Conservation (phyloP, 371 early-diverging fungal species). For the Sporodiniella umbellata region DNA sequence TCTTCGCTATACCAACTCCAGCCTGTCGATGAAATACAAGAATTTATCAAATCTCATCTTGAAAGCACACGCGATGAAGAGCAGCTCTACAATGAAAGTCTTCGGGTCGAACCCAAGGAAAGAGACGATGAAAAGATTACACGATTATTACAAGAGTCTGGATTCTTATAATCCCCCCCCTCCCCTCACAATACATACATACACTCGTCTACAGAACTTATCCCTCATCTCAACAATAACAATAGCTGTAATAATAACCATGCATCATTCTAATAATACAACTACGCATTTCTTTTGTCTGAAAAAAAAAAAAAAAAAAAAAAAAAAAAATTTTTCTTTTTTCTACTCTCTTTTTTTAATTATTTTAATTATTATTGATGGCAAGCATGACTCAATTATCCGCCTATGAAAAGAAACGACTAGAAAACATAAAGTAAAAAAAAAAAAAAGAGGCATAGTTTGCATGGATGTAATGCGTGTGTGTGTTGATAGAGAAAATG, state of each 20-base stretch:
- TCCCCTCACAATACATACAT: not conserved
- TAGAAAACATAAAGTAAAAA: constrained; percentile 44
- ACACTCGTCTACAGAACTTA: not conserved
- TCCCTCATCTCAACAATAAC: too few species aligned
- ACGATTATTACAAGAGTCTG: constrained; percentile 80
- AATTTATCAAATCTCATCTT: constrained; percentile 61
- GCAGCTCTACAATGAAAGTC: constrained; percentile 73
- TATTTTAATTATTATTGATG: constrained; percentile 12
- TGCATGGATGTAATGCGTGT: too few species aligned
- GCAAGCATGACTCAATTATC: constrained; percentile 13
- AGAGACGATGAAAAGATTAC: constrained; percentile 90
- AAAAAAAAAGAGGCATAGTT: too few species aligned
- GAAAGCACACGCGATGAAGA: constrained; percentile 51
- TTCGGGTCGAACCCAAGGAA: constrained; percentile 84
- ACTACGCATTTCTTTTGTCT: too few species aligned
- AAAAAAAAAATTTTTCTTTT: constrained; percentile 2
- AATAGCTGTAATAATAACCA: too few species aligned
- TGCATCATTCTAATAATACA: too few species aligned
- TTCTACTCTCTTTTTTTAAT: constrained; percentile 4
- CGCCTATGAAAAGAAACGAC: constrained; percentile 42
- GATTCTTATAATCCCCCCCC: constrained; percentile 67
- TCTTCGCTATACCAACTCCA: constrained; percentile 75
- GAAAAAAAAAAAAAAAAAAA: too few species aligned
- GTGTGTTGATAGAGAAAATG: constrained; percentile 21
- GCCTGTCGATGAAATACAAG: constrained; percentile 81